Percentiles rank a stretch among this genome's conserved stretches.
phyloP scores from a whole-genome alignment of 192 early-diverging fungal species.

The Linnemannia exigua region DNA sequence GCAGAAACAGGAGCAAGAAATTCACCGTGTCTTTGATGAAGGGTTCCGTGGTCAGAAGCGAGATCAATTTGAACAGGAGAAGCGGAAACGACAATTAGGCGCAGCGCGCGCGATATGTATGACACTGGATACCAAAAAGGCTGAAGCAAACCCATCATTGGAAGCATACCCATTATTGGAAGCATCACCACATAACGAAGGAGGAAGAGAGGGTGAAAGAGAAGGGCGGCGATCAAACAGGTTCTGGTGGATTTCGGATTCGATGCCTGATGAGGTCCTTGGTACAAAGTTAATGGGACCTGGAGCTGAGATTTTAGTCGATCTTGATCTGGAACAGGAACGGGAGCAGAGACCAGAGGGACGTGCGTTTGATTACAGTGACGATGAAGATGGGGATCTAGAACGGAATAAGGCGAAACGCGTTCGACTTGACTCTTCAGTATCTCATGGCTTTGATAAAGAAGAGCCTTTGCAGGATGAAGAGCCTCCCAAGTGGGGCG shows the following conservation, averaged over 20 bases:
- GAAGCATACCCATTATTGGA: background rate
- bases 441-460: slow-evolving; percentile 6
- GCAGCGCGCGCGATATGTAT: slow-evolving; percentile 59
- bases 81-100: slow-evolving; percentile 41
- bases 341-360: background rate
- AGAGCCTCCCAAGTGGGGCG: slow-evolving; percentile 56
- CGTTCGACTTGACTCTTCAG: slow-evolving; percentile 23
- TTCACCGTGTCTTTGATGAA: slow-evolving; percentile 51
- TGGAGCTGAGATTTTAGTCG: background rate
- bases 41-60: slow-evolving; percentile 54
- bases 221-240: slow-evolving; percentile 25
- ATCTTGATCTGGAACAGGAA: background rate
- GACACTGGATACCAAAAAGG: slow-evolving; percentile 56
- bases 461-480: slow-evolving; percentile 16
- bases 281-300: slow-evolving; percentile 44
- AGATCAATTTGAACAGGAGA: slow-evolving; percentile 44
- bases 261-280: slow-evolving; percentile 37
- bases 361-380: slow-evolving; percentile 23
- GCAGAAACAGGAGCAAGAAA: slow-evolving; percentile 22
- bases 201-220: background rate
- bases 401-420: slow-evolving; percentile 44
- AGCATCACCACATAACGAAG: background rate
- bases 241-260: slow-evolving; percentile 52
- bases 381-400: slow-evolving; percentile 25
- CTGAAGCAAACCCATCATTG: background rate